Conservation (phyloP, 2,329 filamentous ascomycete species). For the Venturia aucupariae region DNA sequence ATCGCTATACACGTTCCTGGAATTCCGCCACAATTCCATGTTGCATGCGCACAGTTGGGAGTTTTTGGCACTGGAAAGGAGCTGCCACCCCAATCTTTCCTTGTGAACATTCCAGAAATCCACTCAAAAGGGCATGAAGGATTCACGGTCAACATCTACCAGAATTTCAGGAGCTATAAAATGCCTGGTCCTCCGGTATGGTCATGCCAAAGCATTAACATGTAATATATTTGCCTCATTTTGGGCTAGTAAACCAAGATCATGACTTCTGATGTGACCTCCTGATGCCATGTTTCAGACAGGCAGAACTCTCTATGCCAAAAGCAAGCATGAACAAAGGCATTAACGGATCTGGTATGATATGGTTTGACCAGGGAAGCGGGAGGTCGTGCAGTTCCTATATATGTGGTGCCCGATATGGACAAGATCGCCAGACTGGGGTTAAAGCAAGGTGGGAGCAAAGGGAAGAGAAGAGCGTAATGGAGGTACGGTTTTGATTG, state of each 20-base stretch:
- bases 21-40: conserved; percentile 20
- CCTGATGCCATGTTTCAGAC: background rate
- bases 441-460: background rate
- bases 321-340: conserved; percentile 3
- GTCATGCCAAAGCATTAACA: background rate
- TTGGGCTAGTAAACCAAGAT: background rate
- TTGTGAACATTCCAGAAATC: conserved; percentile 27
- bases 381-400: background rate
- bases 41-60: conserved; percentile 23
- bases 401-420: background rate
- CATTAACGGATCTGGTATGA: background rate
- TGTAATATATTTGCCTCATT: background rate
- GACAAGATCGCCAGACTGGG: background rate
- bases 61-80: conserved; percentile 21
- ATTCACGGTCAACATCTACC: conserved; percentile 32
- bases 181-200: conserved; percentile 7
- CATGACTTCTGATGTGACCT: background rate
- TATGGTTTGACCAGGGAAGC: conserved; percentile 2
- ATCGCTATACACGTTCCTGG: conserved; percentile 21
- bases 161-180: conserved; percentile 22
- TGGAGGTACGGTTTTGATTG: conserved; percentile 1
- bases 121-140: conserved; percentile 27
- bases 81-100: conserved; percentile 13
- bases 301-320: background rate
- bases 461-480: background rate